Evolutionary conservation across 73 alveolate species (phyloP).

Genomic region (Urostyla sp.): DNA sequence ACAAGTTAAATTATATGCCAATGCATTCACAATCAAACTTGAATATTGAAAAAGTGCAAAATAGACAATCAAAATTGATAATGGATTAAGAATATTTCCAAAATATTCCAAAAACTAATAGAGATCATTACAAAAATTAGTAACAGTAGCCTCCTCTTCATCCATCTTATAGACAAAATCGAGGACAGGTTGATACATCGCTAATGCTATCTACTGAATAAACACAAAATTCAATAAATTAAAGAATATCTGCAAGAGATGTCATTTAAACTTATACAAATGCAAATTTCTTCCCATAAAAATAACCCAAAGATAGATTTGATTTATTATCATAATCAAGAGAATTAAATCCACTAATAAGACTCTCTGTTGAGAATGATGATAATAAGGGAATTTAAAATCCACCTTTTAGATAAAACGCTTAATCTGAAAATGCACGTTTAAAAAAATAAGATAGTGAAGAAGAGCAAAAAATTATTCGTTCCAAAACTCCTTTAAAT

Average conservation of each 20-base stretch:
- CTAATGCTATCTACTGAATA: slow-evolving; percentile 12
- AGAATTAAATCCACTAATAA: slow-evolving; percentile 36
- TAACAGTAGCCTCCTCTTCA: background rate
- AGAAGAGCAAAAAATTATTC: slow-evolving; percentile 14
- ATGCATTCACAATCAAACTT: background rate
- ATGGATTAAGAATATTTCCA: slow-evolving; percentile 27
- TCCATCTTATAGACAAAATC: background rate
- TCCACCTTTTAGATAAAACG: slow-evolving; percentile 8
- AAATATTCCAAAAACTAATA: slow-evolving; percentile 26
- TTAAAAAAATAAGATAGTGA: slow-evolving; percentile 35
- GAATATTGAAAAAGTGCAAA: background rate
- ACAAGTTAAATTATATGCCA: background rate
- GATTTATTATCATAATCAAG: slow-evolving; percentile 46
- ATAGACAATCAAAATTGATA: background rate
- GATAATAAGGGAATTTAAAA: slow-evolving; percentile 1
- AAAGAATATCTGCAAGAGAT: slow-evolving; percentile 43
- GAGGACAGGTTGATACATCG: background rate
- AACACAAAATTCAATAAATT: too few relatives aligned
- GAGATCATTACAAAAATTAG: slow-evolving; percentile 42
- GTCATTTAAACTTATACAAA: slow-evolving; percentile 38
- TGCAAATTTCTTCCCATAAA: slow-evolving; percentile 53
- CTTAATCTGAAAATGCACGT: slow-evolving; percentile 26
- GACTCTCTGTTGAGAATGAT: slow-evolving; percentile 45
- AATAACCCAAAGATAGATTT: slow-evolving; percentile 39
- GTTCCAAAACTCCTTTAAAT: slow-evolving; percentile 36